Evolutionary conservation across 1,139 yeast genomes (phyloP).

Genomic region (Taiozyma sp.): DNA sequence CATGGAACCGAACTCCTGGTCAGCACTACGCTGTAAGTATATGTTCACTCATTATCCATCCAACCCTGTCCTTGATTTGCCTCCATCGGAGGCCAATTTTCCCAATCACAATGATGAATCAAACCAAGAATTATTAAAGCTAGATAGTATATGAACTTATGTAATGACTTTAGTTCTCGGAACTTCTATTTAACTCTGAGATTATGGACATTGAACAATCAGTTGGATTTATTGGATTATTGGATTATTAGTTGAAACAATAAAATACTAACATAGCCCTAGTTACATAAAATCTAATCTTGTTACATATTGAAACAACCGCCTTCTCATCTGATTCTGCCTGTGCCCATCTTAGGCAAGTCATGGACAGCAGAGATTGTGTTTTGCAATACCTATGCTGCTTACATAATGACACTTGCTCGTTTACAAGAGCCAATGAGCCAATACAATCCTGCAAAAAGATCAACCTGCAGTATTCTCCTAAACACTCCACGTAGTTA

Average conservation of each 20-base stretch:
- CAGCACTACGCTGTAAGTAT: neutral
- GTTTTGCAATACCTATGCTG: too few relatives aligned
- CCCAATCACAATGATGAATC: conserved; percentile 18
- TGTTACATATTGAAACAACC: too few relatives aligned
- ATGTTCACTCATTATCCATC: neutral
- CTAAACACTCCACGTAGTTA: too few relatives aligned
- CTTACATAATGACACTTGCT: too few relatives aligned
- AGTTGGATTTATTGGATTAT: neutral
- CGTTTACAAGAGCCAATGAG: too few relatives aligned
- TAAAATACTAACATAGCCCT: neutral
- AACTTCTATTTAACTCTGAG: conserved; percentile 7
- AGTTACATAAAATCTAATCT: too few relatives aligned
- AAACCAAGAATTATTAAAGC: conserved; percentile 22
- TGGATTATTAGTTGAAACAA: too few relatives aligned
- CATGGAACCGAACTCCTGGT: neutral
- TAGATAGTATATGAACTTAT: conserved; percentile 25
- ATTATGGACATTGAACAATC: conserved; percentile 3
- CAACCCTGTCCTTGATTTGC: neutral
- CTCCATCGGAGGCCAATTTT: neutral
- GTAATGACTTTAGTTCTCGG: conserved; percentile 23
- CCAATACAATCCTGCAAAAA: too few relatives aligned
- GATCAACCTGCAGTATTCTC: too few relatives aligned
- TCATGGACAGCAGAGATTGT: too few relatives aligned
- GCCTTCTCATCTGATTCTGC: too few relatives aligned
- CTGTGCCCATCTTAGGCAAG: too few relatives aligned